Evolutionary conservation across 2,329 filamentous ascomycete species (phyloP).

Genomic region (Metarhizium guizhouense): DNA sequence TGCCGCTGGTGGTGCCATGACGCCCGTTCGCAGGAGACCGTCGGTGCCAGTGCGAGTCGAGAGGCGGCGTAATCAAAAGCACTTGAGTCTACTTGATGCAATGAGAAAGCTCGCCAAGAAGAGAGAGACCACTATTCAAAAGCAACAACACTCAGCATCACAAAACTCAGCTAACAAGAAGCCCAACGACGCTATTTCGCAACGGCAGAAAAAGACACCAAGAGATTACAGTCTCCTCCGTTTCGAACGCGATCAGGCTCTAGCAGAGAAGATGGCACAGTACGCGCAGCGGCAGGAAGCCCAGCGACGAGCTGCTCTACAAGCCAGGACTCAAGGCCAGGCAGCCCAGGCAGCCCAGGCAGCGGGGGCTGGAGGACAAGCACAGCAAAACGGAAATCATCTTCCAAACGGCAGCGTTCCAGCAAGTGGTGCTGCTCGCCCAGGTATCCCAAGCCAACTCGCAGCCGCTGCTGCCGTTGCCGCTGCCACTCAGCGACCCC

Average conservation of each 20-base stretch:
- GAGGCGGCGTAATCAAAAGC: slow-evolving; percentile 74
- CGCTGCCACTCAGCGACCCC: slow-evolving; percentile 30
- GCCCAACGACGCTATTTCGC: slow-evolving; percentile 53
- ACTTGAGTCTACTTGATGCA: slow-evolving; percentile 81
- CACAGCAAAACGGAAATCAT: slow-evolving; percentile 17
- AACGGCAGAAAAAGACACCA: slow-evolving; percentile 61
- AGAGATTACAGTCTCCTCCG: slow-evolving; percentile 86
- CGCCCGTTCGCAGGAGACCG: slow-evolving; percentile 51
- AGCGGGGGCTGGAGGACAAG: slow-evolving; percentile 16
- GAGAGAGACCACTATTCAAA: slow-evolving; percentile 74
- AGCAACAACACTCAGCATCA: slow-evolving; percentile 78
- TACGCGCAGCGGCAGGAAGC: slow-evolving; percentile 51
- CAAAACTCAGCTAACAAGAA: slow-evolving; percentile 75
- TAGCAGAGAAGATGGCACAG: slow-evolving; percentile 50
- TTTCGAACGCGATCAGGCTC: slow-evolving; percentile 70
- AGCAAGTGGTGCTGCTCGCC: slow-evolving; percentile 24
- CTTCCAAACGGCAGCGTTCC: slow-evolving; percentile 19
- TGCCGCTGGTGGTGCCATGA: slow-evolving; percentile 21
- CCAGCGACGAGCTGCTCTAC: slow-evolving; percentile 39
- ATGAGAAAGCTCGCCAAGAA: slow-evolving; percentile 96
- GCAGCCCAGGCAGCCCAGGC: slow-evolving; percentile 27
- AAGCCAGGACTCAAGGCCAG: slow-evolving; percentile 38
- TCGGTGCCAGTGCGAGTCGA: slow-evolving; percentile 81
- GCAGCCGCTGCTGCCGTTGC: slow-evolving; percentile 29
- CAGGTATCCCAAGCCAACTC: slow-evolving; percentile 32